Base-by-base conservation (phyloP, 148 eudicot species). In the Simmondsia chinensis region DNA sequence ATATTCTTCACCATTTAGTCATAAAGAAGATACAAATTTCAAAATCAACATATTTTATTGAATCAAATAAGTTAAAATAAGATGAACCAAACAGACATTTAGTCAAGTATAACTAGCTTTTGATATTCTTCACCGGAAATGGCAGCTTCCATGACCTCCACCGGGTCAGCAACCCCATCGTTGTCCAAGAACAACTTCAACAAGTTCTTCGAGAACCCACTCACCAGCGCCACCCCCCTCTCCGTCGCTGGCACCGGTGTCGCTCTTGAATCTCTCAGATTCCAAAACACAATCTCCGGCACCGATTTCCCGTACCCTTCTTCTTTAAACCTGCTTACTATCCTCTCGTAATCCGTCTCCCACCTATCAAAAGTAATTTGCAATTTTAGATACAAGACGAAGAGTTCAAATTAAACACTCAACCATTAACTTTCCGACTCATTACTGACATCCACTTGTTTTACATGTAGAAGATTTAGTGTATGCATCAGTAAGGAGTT, bases 221-320 rank as follows among this genome's bases (percentile, higher is more conserved):
- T 46, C 18, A 57, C 64, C 32, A 65, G 4, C 2, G 49, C 64
- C 31, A 57, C 64, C 10, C 59, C 63, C 17, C 43, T 34, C 61
- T 63, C 39, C 21, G 50, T 29, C 39, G 33, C 43, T 0, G 45
- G 15, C 56, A 63, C 68, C 1, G 59, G 50, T 0, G 31, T 39
- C 28, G 59, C 7, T 35, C 58, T 50, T 48, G 52, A 50, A 8
- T 48, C 52, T 25, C 58, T 36, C 35, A 50, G 5, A 9, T 64
- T 57, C 69, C 62, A 64, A 9, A 56, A 50, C 63, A 44, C 57
- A 1, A 64, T 64, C 62, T 64, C 69, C 3, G 62, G 69, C 4
- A 64, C 58, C 1, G 35, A 24, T 0, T 47, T 48, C 2, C 67
- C 60, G 30, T 20, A 63, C 39, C 68, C 68, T 8, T 23, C 43